Conservation (phyloP, 2,329 filamentous ascomycete genomes). For the Pestalotiopsis sp. region DNA sequence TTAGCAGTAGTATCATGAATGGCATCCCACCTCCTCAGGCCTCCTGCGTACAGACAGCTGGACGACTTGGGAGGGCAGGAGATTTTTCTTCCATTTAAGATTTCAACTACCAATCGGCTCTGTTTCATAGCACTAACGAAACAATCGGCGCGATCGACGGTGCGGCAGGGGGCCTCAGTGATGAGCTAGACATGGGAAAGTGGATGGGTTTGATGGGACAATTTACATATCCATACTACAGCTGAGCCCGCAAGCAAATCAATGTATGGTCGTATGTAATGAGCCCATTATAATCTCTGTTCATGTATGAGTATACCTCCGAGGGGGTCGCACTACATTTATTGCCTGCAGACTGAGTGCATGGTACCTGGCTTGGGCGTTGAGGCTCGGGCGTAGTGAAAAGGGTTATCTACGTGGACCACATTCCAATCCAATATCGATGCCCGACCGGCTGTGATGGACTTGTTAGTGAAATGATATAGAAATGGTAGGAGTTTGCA, state of each 20-base stretch:
- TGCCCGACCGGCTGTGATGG: neutral
- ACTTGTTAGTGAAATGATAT: neutral
- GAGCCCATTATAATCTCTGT: neutral
- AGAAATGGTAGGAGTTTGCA: neutral
- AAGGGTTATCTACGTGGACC: neutral
- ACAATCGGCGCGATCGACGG: conserved; percentile 9
- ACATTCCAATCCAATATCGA: neutral
- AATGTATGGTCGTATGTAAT: neutral
- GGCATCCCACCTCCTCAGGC: no score
- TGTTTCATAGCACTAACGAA: conserved; percentile 1
- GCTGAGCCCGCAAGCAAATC: neutral
- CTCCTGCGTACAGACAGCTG: no score
- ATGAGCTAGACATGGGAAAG: conserved; percentile 6
- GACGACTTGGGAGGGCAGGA: no score
- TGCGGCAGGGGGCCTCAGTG: neutral
- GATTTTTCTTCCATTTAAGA: neutral
- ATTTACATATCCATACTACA: conserved; percentile 5
- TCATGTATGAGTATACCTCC: neutral
- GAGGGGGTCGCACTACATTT: neutral
- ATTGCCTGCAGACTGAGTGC: neutral
- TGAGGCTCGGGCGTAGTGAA: neutral
- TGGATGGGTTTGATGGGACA: conserved; percentile 5
- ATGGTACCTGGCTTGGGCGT: neutral
- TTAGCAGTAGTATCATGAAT: no score
- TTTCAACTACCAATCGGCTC: conserved; percentile 6